Evolutionary conservation across 2,329 filamentous ascomycete species (phyloP), one percentile per base, ranked within the genome.

Genomic region (Apiospora malaysiana): DNA sequence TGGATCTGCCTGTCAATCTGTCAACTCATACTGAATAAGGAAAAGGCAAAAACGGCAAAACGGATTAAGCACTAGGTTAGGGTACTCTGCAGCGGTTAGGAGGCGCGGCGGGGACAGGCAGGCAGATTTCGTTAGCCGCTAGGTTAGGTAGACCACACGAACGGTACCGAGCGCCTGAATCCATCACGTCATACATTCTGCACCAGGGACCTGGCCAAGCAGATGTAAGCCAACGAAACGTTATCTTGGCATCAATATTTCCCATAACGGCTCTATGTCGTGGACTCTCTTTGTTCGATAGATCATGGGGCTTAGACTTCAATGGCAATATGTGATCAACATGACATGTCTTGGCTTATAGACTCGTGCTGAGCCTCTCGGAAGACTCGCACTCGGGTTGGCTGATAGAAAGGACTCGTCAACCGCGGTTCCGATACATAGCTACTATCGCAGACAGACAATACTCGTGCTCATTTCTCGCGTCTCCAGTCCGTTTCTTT

Each of bases 101-200:
- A 16, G 6, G n/a, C 49, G 21, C 21, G 18, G 45, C 18, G 21
- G 18, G 8, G 12, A 3, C 42, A 14, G 47, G 47, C 47, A n/a
- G n/a, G n/a, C n/a, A n/a, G n/a, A n/a, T n/a, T n/a, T n/a, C 14
- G 9, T 18, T 25, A 25, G 49, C 56, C 14, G 56, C 56, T 63
- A 63, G 32, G 21, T 32, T n/a, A n/a, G n/a, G n/a, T n/a, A n/a
- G n/a, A 32, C 8, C 51, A n/a, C 1, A n/a, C 47, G n/a, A 25
- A 2, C 56, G 7, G 56, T 40, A 40, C 56, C 32, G 56, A 63
- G 27, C 8, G 32, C 56, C 2, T 5, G 32, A 51, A 47, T 42
- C 18, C 16, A 69, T 65, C n/a, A 71, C 70, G 70, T 71, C 70
- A 71, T 71, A n/a, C 70, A 71, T 71, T 71, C 51, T 69, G 49